Evolutionary conservation across 495 filamentous ascomycete genomes (phyloP), one percentile per base, ranked within the genome.

Genomic region (Xylaria acuta): DNA sequence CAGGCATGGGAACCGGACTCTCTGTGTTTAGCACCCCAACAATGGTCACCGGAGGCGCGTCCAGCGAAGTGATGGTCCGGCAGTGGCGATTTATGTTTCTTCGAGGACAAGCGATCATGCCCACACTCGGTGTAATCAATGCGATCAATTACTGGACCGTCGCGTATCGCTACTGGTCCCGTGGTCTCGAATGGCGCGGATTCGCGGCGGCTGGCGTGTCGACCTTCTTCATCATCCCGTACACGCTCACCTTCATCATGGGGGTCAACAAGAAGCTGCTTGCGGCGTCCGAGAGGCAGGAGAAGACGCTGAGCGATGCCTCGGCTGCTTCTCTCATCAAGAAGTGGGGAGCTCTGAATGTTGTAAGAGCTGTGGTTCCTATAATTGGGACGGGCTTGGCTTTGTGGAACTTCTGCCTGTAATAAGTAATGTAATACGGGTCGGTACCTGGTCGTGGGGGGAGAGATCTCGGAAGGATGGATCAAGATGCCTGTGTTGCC

Each of bases 71-170:
- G 22, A 63, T 74, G 40, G 64, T 74, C 53, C 71, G 71, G 20
- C 82, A 83, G 72, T 84, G 78, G 80, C 64, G 73, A n/a, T 72
- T 73, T 47, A 51, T 77, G 34, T 84, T 78, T 69, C 51, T 77
- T 4, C 75, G 72, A 18, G 81, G 81, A 22, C 75, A 74, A 25
- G 54, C 41, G 8, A 76, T 75, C 60, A 77, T 78, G 49, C 81
- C 80, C 0, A 45, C 65, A 0, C 51, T 82, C 1, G 75, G 75
- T 1, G 30, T 67, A 0, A 36, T 73, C 12, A 65, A 77, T 3
- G 78, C 79, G 0, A 62, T 80, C 5, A 81, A 77, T 11, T 80
- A 81, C 71, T 74, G 62, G 63, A 38, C 30, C 7, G 53, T 76
- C 5, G 74, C 70, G 1, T 83, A 82, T 45, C 72, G 76, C 27